Base-by-base conservation (phyloP, 2,329 filamentous ascomycete genomes). In the Tolypocladium album region DNA sequence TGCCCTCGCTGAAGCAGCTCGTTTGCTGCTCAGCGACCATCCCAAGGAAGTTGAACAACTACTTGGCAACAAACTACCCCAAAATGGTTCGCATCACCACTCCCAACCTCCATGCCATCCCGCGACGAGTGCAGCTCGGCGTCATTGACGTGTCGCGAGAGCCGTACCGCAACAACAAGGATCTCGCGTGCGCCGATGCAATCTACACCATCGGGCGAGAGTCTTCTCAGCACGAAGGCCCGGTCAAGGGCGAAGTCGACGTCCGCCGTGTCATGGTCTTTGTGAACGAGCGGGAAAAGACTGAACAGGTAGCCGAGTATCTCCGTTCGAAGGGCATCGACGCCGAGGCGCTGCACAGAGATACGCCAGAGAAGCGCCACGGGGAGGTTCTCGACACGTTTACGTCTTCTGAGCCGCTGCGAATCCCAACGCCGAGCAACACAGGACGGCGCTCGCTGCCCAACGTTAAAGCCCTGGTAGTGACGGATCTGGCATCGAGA, bases 21-120 rank as follows among this genome's bases (percentile, higher is more conserved):
- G 82, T 99, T 55, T 84, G 97, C 64, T 99, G 94, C 78, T 97
- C 93, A 4, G 94, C 94, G 58, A 99, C 94, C 6, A 97, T 99
- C 63, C 94, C 95, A 2, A 85, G 88, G 64, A 90, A 89, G 66
- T 83, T 99, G 22, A 94, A 99, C 76, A 87, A 84, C 65, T 91
- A 89, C 72, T 82, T 99, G n/a, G 84, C 85, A 58, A 84, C 85
- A 63, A 87, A 87, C 64, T 97, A 92, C 72, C 93, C 94, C 0
- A 81, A 89, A 66, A 91, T 96, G 76, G 79, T 81, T 55, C 88
- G 94, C 62, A 86, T 99, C 63, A 93, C 93, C 1, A 99, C 94
- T 0, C 94, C 94, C 0, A 97, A 97, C 69, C 82, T 99, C 0
- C 94, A 99, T 74, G 92, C 94, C 61, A 96, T 99, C 66, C 94